Base-by-base conservation (phyloP, 345 rosid genomes). In the Citrus sp. region DNA sequence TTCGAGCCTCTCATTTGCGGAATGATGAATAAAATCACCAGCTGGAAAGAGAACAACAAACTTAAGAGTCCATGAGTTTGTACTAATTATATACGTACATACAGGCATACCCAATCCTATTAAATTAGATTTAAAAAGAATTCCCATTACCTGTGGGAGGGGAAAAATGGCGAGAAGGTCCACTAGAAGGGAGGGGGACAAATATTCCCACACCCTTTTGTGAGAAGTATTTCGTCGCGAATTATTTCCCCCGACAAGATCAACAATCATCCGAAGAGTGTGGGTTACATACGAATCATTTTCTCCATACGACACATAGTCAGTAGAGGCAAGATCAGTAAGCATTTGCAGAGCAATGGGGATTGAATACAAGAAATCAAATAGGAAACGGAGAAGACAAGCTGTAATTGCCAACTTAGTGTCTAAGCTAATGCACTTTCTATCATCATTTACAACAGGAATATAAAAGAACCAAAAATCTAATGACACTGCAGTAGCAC, bases 391-490 rank as follows among this genome's bases (percentile, higher is more conserved):
- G 74, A 95, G 67, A 70, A 92, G 90, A 60, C 89, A 85, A 5
- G 98, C 99, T 2, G 93, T 87, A 16, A 84, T 84, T 89, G 89
- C 92, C 97, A 95, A 89, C 85, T 80, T 90, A 1, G 71, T 59
- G 82, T 95, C 98, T 82, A 87, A 75, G 34, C 21, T 85, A 65
- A 93, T 95, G 80, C 99, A 95, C 77, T 88, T 92, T 77, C 12
- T 76, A 16, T 78, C 21, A 58, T 84, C 90, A 70, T 90, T 27
- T 28, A 93, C 84, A 59, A 95, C 81, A 7, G 94, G 99, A 5
- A 95, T 86, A 75, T 95, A 95, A 78, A 93, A 88, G 87, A 95
- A 95, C 82, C 93, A 84, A 77, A 97, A 98, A 84, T 92, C 98
- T 63, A 95, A 81, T 2, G 99, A 92, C 19, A 95, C 95, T 7